Percentiles rank a stretch among this genome's conserved stretches.
Conservation (phyloP, 495 filamentous ascomycete genomes). For the Astrothelium macrocarpum region DNA sequence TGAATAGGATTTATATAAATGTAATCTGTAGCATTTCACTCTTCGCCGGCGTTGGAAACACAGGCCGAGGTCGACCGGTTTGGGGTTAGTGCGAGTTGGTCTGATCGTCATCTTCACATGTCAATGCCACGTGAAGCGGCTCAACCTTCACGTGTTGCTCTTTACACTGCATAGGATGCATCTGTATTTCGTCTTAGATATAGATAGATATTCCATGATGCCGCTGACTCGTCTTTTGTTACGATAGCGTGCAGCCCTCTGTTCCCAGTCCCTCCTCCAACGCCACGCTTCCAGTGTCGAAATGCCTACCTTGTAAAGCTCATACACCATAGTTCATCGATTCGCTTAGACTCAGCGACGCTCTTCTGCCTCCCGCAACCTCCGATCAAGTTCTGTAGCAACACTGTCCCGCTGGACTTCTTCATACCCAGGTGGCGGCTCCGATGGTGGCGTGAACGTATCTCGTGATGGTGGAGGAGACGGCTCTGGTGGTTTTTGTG, state of each 20-base stretch:
- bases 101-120: slow-evolving; percentile 5
- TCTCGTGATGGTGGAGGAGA: slow-evolving; percentile 17
- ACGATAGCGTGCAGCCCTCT: no score
- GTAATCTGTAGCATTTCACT: neutral
- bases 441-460: slow-evolving; percentile 47
- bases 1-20: neutral
- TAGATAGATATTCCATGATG: no score
- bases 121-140: slow-evolving; percentile 6
- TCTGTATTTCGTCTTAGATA: no score
- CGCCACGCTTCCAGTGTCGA: neutral
- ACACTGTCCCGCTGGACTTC: slow-evolving; percentile 77
- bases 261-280: neutral
- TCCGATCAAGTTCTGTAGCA: slow-evolving; percentile 46
- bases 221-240: no score
- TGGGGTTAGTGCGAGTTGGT: neutral
- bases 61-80: neutral
- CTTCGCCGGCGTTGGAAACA: neutral
- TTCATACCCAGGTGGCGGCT: slow-evolving; percentile 89
- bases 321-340: neutral
- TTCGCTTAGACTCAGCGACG: neutral
- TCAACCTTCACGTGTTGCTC: neutral
- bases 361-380: slow-evolving; percentile 17
- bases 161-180: neutral
- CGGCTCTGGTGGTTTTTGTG: neutral
- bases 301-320: neutral